A percentile compares a stretch with the other conserved stretches of the same genome.
Conservation (phyloP, 306 rosid species). For the Coriaria nepalensis region DNA sequence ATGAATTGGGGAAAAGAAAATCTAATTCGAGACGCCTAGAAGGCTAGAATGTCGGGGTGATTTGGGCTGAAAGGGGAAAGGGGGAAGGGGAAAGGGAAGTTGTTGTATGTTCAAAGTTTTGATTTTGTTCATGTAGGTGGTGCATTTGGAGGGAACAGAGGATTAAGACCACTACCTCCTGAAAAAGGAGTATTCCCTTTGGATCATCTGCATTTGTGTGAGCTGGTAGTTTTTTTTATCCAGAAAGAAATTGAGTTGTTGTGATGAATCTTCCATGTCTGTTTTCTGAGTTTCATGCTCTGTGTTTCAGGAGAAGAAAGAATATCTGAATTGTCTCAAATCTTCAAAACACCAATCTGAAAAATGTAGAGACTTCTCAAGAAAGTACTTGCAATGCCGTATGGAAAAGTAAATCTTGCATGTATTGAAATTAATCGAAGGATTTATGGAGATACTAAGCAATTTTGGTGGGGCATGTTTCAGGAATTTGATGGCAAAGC, state of each 20-base stretch:
- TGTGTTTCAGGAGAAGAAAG: conserved; percentile 69
- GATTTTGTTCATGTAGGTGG: conserved; percentile 43
- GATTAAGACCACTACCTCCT: conserved; percentile 83
- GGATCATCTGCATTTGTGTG: conserved; percentile 93
- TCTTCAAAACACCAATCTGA: conserved; percentile 59
- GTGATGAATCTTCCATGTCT: conserved; percentile 3
- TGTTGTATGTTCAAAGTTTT: not conserved
- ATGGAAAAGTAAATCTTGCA: conserved; percentile 67
- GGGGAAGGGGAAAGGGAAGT: no score
- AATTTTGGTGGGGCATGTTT: conserved; percentile 18
- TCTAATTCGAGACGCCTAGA: no score
- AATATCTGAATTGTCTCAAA: conserved; percentile 70
- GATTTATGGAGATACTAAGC: not conserved
- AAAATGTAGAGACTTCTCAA: conserved; percentile 65
- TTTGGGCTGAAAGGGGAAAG: no score
- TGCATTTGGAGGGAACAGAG: conserved; percentile 95
- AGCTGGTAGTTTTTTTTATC: conserved; percentile 31
- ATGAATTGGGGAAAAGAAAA: no score
- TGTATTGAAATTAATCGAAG: not conserved
- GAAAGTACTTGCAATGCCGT: conserved; percentile 70
- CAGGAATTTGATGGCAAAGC: conserved; percentile 98
- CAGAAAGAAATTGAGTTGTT: not conserved
- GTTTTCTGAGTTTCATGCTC: not conserved
- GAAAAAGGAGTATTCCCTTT: conserved; percentile 94
- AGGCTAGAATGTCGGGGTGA: no score